A percentile compares a stretch with the other conserved stretches of the same genome.
Evolutionary conservation across 352 stramenopile species (phyloP).

Genomic region (Pseudoperonospora humuli): DNA sequence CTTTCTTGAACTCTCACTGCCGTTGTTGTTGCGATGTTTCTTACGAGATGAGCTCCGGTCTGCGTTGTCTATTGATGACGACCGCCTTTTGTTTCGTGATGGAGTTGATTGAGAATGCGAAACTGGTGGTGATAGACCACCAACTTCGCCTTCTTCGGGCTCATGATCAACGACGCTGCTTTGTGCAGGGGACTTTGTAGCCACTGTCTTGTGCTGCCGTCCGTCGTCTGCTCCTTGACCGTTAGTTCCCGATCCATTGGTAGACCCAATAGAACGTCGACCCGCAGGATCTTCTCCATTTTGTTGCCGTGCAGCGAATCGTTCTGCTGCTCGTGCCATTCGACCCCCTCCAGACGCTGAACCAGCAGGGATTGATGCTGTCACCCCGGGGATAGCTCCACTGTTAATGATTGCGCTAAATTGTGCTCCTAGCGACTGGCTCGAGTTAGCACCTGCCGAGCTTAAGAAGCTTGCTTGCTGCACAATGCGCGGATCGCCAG

Average conservation of each 20-base stretch:
- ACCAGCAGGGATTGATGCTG: slow-evolving; percentile 15
- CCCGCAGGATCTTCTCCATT: slow-evolving; percentile 17
- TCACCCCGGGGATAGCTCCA: slow-evolving; percentile 25
- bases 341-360: slow-evolving; percentile 35
- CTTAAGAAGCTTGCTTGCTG: slow-evolving; percentile 41
- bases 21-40: slow-evolving; percentile 28
- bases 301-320: slow-evolving; percentile 41
- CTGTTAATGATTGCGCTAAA: slow-evolving; percentile 77
- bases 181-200: slow-evolving; percentile 13
- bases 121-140: slow-evolving; percentile 18
- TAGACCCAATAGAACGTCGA: slow-evolving; percentile 8
- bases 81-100: slow-evolving; percentile 30
- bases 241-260: slow-evolving; percentile 16
- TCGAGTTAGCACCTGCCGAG: slow-evolving; percentile 29
- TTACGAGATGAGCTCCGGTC: slow-evolving; percentile 21
- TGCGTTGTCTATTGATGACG: slow-evolving; percentile 27
- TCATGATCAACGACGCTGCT: slow-evolving; percentile 20
- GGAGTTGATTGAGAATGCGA: slow-evolving; percentile 20
- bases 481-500: slow-evolving; percentile 54
- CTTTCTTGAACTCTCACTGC: slow-evolving; percentile 26
- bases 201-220: slow-evolving; percentile 30
- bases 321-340: slow-evolving; percentile 60
- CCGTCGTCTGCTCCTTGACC: slow-evolving; percentile 18
- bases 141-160: slow-evolving; percentile 53
- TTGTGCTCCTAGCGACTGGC: slow-evolving; percentile 52